Conservation (phyloP, 345 rosid species). For the Durio zibethinus region DNA sequence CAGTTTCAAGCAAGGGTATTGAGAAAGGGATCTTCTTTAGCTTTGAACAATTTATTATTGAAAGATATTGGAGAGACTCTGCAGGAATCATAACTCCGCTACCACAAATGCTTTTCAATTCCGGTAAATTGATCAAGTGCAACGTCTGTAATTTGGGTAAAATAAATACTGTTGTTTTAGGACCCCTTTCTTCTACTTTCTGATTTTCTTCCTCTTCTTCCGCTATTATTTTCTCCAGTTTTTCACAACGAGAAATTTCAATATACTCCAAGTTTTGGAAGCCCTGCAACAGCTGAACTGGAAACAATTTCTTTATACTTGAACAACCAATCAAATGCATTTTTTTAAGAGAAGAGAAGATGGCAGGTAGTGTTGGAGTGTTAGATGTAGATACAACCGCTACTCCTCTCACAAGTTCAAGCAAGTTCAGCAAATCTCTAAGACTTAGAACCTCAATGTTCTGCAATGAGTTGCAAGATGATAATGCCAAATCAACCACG, state of each 20-base stretch:
- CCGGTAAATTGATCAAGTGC: background rate
- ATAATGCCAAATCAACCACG: background rate
- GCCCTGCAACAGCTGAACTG: background rate
- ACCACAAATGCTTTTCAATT: background rate
- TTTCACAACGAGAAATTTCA: background rate
- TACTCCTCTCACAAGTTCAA: background rate
- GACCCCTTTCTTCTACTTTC: background rate
- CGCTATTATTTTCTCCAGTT: conserved; percentile 5
- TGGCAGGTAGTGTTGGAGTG: background rate
- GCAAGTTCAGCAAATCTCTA: background rate
- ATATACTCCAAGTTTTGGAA: conserved; percentile 4
- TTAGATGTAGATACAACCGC: background rate
- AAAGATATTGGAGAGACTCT: background rate
- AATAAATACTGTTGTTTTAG: background rate
- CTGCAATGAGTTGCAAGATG: background rate
- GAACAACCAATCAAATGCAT: background rate
- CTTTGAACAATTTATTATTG: background rate
- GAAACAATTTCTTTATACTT: background rate
- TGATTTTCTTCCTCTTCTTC: conserved; percentile 5
- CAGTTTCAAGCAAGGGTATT: background rate
- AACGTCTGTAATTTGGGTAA: background rate
- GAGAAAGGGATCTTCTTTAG: background rate
- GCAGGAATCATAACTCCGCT: background rate
- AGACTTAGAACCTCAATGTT: background rate
- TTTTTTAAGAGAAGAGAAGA: background rate